These are phyloP conservation scores for Takashimella koratensis DNA, from an alignment of 1,284 basidiomycete species.

Conservation along the genomic window DNA sequence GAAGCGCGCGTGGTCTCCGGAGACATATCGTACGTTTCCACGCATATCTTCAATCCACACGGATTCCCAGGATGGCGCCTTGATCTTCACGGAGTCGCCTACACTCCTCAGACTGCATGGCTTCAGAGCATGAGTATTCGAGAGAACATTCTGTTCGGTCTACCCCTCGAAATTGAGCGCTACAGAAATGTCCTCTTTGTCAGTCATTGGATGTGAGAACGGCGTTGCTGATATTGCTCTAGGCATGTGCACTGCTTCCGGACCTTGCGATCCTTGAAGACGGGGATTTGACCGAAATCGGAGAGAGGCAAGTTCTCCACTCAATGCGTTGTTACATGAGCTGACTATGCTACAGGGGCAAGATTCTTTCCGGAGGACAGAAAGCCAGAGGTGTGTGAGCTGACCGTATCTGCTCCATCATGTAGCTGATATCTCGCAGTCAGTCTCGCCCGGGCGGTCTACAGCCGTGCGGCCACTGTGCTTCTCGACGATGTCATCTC, in stretches of 20 bases:
- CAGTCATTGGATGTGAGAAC: constrained; percentile 40
- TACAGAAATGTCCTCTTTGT: constrained; percentile 53
- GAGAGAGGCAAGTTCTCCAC: constrained; percentile 45
- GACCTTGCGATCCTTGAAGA: constrained; percentile 53
- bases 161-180: constrained; percentile 48
- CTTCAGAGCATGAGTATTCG: constrained; percentile 53
- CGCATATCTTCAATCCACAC: constrained; percentile 42
- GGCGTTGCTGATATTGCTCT: neutral
- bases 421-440: constrained; percentile 21
- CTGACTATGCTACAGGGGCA: constrained; percentile 17
- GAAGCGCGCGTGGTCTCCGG: constrained; percentile 72
- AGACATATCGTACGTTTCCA: constrained; percentile 50
- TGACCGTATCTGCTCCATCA: neutral
- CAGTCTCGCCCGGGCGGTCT: constrained; percentile 41
- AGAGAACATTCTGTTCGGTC: constrained; percentile 56
- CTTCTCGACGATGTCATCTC: constrained; percentile 38
- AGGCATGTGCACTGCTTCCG: constrained; percentile 51
- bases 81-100: constrained; percentile 53
- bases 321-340: constrained; percentile 4
- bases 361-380: constrained; percentile 49
- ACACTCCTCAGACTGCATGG: constrained; percentile 53
- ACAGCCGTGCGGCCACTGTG: constrained; percentile 34
- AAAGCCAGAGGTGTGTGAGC: constrained; percentile 55
- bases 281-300: constrained; percentile 55
- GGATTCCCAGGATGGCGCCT: constrained; percentile 34